A percentile compares a stretch with the other conserved stretches of the same genome.
Evolutionary conservation across 495 filamentous ascomycete species (phyloP).

Genomic region (Trichoderma gamsii): DNA sequence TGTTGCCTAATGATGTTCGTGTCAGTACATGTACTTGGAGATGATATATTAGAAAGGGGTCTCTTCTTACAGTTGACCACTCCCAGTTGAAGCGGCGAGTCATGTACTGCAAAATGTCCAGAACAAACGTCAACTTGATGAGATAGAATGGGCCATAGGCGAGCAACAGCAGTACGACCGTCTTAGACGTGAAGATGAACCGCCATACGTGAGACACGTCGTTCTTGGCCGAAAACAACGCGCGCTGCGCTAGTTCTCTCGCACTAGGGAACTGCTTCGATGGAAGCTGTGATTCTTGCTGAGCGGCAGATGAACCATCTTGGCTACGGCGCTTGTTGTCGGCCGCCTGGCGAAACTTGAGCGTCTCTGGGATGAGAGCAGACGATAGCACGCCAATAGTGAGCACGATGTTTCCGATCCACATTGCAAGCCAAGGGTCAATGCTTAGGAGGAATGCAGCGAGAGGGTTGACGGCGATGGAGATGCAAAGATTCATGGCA

Average conservation of each 20-base stretch:
- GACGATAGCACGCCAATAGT: conserved; percentile 15
- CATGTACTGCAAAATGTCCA: conserved; percentile 31
- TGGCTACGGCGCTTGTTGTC: conserved; percentile 1
- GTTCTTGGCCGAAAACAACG: neutral
- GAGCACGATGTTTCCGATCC: conserved; percentile 19
- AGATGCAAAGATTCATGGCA: conserved; percentile 22
- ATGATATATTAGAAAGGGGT: neutral
- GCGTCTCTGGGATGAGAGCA: conserved; percentile 27
- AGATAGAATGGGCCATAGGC: conserved; percentile 23
- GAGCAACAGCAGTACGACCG: conserved; percentile 23
- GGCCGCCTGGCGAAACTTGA: conserved; percentile 20
- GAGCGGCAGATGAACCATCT: neutral
- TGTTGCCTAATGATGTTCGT: conserved; percentile 17
- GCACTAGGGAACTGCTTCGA: conserved; percentile 12
- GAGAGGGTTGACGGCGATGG: neutral
- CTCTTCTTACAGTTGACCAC: conserved; percentile 20
- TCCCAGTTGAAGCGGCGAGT: conserved; percentile 29
- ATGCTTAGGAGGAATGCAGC: conserved; percentile 22
- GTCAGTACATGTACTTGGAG: neutral
- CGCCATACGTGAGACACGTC: conserved; percentile 13
- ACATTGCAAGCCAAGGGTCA: conserved; percentile 24
- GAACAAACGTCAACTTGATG: conserved; percentile 23
- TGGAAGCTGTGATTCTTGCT: neutral
- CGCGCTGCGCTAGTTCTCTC: neutral
- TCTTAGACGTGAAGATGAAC: conserved; percentile 19